phyloP scores from a whole-genome alignment of 768 basidiomycete species.

The Tulasnella sp. region DNA sequence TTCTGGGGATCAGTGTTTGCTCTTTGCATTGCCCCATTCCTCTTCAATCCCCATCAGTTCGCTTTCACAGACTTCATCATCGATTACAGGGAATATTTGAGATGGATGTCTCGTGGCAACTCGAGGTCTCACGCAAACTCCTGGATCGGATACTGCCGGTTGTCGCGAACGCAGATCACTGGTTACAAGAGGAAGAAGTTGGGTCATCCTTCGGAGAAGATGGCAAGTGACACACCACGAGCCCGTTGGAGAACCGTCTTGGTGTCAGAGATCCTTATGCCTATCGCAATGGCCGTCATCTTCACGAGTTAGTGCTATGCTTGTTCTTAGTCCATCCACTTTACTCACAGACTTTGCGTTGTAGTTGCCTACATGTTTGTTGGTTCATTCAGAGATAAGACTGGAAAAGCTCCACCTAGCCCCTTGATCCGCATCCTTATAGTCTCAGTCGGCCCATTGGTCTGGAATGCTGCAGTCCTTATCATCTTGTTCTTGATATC shows the following conservation, averaged over 20 bases:
- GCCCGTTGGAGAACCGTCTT: slow-evolving; percentile 86
- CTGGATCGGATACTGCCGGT: slow-evolving; percentile 97
- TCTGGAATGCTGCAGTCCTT: slow-evolving; percentile 83
- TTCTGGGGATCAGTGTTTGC: slow-evolving; percentile 94
- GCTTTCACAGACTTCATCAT: slow-evolving; percentile 95
- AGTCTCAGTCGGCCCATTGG: slow-evolving; percentile 84
- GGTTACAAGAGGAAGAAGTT: slow-evolving; percentile 56
- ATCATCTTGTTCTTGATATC: slow-evolving; percentile 77
- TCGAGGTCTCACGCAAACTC: slow-evolving; percentile 45
- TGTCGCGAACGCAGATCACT: slow-evolving; percentile 96
- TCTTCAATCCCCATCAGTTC: slow-evolving; percentile 99
- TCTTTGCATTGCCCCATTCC: slow-evolving; percentile 87
- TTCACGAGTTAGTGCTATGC: slow-evolving; percentile 47
- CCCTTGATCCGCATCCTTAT: slow-evolving; percentile 88
- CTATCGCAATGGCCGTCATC: slow-evolving; percentile 68
- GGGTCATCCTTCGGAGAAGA: slow-evolving; percentile 10
- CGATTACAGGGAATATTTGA: slow-evolving; percentile 89
- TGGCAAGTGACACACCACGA: slow-evolving; percentile 59
- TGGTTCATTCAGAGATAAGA: slow-evolving; percentile 64
- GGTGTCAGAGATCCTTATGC: slow-evolving; percentile 77
- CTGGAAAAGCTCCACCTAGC: slow-evolving; percentile 56
- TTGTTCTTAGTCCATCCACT: slow-evolving; percentile 1
- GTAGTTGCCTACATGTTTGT: slow-evolving; percentile 69
- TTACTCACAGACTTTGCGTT: not conserved
- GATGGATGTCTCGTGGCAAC: slow-evolving; percentile 39